Evolutionary conservation across 2,329 filamentous ascomycete genomes (phyloP).

Genomic region (Alternaria dauci): DNA sequence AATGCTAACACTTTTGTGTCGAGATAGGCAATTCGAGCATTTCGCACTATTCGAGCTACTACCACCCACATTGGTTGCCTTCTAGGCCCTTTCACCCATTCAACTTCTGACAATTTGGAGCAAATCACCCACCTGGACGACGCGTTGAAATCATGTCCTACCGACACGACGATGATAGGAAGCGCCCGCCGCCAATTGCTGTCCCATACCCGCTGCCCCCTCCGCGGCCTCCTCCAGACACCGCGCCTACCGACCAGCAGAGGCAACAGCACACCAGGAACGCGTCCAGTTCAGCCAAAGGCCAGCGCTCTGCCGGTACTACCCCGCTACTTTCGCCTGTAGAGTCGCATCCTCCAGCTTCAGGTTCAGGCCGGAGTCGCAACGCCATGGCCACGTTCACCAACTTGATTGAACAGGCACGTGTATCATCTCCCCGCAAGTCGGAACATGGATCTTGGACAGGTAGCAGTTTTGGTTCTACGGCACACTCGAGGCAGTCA

Average conservation of each 20-base stretch:
- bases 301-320: constrained; percentile 8
- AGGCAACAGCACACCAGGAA: constrained; percentile 15
- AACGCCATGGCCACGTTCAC: constrained; percentile 33
- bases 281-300: constrained; percentile 14
- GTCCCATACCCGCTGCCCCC: constrained; percentile 23
- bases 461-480: constrained; percentile 27
- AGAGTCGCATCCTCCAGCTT: constrained; percentile 22
- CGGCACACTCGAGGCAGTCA: constrained; percentile 35
- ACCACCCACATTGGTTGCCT: neutral
- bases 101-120: constrained; percentile 2
- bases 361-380: constrained; percentile 27
- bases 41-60: constrained; percentile 1
- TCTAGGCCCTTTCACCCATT: neutral
- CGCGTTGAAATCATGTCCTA: constrained; percentile 25
- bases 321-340: constrained; percentile 25
- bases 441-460: constrained; percentile 24
- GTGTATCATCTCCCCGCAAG: constrained; percentile 32
- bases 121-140: neutral
- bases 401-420: constrained; percentile 37
- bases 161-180: constrained; percentile 26
- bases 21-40: neutral
- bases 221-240: constrained; percentile 19
- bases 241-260: constrained; percentile 23
- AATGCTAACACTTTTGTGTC: neutral
- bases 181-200: constrained; percentile 37